Evolutionary conservation across 2,329 filamentous ascomycete genomes (phyloP), one percentile per base, ranked within the genome.

Genomic region (Hypoxylon sp.): DNA sequence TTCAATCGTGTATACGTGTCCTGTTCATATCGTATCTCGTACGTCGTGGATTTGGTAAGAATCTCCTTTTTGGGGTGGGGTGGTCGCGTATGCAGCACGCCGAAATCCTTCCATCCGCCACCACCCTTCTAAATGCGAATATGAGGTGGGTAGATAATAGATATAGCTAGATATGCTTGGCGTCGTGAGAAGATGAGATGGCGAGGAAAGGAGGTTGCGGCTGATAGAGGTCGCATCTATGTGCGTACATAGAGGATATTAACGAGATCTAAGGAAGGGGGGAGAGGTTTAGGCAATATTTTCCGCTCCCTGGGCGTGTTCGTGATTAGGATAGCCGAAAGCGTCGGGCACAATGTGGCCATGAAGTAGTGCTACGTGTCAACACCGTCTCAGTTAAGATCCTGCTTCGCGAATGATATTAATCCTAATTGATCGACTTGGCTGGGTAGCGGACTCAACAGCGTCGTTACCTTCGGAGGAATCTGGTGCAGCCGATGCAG

Each of bases 401-500:
- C 37, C 37, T 41, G 17, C 20, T 41, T 41, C 7, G 37, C 37
- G n/a, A 39, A 37, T 20, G n/a, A 19, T 17, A 20, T 41, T 41
- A 41, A 20, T 10, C 10, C 5, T 10, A 6, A 13, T 11, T 20
- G n/a, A 24, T 48, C 19, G 24, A n/a, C 11, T 17, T 37, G 11
- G n/a, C 20, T 62, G 46, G 50, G 11, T 50, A 24, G 55, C 20
- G 2, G 48, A 10, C 5, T 44, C 17, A 3, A n/a, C 15, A 22
- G 11, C 6, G 15, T 56, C 50, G 17, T 62, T 37, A 15, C 44
- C 41, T 13, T 54, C 34, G 22, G 59, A 41, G 2, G 59, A 56
- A 5, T 65, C 65, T 4, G 59, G 56, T 11, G 48, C 53, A 10
- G 64, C 24, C 49, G 72, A 63, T 54, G 71, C 46, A 58, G 66